These are phyloP conservation scores for Eucalyptus sp. DNA, from an alignment of 345 rosid species.

Conservation along the genomic window DNA sequence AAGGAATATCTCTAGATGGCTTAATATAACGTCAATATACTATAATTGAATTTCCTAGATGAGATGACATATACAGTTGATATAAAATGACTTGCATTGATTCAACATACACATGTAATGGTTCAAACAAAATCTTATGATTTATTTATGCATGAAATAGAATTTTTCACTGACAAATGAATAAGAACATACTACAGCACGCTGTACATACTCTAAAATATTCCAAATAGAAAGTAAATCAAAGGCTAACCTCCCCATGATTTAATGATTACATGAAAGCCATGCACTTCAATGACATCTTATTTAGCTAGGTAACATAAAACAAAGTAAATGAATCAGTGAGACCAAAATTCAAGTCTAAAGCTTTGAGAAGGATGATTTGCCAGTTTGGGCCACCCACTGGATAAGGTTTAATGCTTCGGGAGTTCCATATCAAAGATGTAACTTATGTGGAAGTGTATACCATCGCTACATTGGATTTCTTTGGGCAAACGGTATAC, in stretches of 20 bases:
- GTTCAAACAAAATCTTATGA: neutral
- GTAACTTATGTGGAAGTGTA: no score
- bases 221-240: no score
- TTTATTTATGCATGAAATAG: no score
- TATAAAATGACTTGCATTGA: neutral
- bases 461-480: no score
- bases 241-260: no score
- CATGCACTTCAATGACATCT: neutral
- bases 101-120: neutral
- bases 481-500: no score
- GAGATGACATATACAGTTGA: neutral
- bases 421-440: no score
- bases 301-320: neutral
- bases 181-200: no score
- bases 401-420: neutral
- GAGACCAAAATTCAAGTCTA: neutral
- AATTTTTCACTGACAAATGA: no score
- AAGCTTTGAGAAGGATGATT: neutral
- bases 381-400: neutral
- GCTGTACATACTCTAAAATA: no score
- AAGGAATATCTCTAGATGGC: no score
- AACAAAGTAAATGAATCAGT: neutral
- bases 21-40: slow-evolving; percentile 7
- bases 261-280: no score
- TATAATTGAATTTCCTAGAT: neutral